Evolutionary conservation across 306 rosid species (phyloP).

Genomic region (Cyclanthera cordifolia): DNA sequence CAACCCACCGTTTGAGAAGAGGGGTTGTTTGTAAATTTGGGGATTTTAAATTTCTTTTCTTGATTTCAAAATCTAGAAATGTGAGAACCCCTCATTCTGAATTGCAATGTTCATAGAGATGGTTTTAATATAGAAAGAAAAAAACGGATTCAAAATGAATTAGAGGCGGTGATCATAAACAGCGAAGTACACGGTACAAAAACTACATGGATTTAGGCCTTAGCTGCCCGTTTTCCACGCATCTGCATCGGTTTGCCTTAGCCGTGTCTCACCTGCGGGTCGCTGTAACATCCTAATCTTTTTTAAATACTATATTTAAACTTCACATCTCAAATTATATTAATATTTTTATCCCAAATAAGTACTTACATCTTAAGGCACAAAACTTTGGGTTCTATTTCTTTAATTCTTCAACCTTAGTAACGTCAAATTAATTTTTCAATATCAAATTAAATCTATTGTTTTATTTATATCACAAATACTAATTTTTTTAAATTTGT

Average conservation of each 20-base stretch:
- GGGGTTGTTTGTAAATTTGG: background rate
- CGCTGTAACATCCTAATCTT: background rate
- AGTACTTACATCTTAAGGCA: too few species aligned
- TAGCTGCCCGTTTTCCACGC: background rate
- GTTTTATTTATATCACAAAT: too few species aligned
- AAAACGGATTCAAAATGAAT: background rate
- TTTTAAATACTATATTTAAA: too few species aligned
- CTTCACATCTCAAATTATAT: background rate
- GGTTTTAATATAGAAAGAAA: background rate
- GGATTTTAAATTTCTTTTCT: too few species aligned
- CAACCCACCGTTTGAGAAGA: background rate
- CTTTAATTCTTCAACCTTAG: too few species aligned
- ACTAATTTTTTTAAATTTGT: too few species aligned
- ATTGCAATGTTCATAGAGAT: background rate
- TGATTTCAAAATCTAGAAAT: background rate
- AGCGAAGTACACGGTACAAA: slow-evolving; percentile 8
- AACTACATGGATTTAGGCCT: background rate
- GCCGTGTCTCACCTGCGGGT: background rate
- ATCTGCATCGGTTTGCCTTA: background rate
- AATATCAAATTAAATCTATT: too few species aligned
- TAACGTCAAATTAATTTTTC: too few species aligned
- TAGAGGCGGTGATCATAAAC: slow-evolving; percentile 12
- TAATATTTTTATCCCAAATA: too few species aligned
- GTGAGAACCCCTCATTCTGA: background rate
- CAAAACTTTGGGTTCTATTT: too few species aligned